Conservation (phyloP, 75 land plant species). For the Sequoia sempervirens region DNA sequence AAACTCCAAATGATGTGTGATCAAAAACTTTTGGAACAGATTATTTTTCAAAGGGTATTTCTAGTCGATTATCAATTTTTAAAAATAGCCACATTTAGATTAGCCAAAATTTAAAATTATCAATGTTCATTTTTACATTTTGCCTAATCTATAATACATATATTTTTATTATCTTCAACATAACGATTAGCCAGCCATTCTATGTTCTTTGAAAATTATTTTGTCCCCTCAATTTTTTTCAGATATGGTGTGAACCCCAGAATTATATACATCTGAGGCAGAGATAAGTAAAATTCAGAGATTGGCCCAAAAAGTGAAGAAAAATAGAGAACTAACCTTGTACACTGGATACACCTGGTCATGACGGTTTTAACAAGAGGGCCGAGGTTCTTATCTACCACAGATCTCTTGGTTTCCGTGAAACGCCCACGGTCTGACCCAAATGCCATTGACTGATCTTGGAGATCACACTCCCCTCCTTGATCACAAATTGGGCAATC, state of each 20-base stretch:
- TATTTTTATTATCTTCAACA: background rate
- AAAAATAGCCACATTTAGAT: background rate
- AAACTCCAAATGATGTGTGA: background rate
- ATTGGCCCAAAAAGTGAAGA: background rate
- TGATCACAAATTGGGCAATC: slow-evolving; percentile 99
- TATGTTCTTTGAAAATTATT: background rate
- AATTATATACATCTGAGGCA: background rate
- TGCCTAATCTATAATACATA: background rate
- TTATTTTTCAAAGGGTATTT: background rate
- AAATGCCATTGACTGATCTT: slow-evolving; percentile 98
- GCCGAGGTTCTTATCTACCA: slow-evolving; percentile 93
- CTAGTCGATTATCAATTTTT: background rate
- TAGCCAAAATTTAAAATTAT: background rate
- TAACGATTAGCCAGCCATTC: background rate
- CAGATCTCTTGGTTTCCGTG: slow-evolving; percentile 88
- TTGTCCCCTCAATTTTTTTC: background rate
- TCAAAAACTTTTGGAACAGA: too few species aligned
- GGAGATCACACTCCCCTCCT: slow-evolving; percentile 98
- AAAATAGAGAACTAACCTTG: slow-evolving; percentile 59
- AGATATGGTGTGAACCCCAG: background rate
- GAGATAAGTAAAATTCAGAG: background rate
- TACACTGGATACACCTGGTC: slow-evolving; percentile 98
- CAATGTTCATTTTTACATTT: background rate
- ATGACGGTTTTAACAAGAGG: slow-evolving; percentile 98
- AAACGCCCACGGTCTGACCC: slow-evolving; percentile 97